A percentile compares a stretch with the other conserved stretches of the same genome.
Conservation (phyloP, 805 yeast species). For the Ogataea thermomethanolica region DNA sequence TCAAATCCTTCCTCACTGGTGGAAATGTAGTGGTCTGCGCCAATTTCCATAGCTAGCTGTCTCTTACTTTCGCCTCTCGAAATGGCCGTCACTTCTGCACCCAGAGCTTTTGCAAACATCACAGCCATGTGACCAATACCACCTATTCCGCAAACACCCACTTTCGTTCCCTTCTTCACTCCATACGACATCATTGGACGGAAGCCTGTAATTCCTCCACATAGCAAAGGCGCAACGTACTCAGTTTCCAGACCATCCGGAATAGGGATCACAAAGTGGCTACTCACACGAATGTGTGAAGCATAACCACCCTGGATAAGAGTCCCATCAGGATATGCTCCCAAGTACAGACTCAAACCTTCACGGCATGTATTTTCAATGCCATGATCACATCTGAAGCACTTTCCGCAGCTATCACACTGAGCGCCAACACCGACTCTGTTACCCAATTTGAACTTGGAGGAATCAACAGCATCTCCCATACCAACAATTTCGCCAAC, state of each 20-base stretch:
- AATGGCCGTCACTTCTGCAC: conserved; percentile 59
- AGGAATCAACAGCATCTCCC: conserved; percentile 47
- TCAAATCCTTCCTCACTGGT: conserved; percentile 41
- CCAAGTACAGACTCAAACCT: conserved; percentile 36
- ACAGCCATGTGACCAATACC: conserved; percentile 68
- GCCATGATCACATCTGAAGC: conserved; percentile 53
- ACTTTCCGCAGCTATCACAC: conserved; percentile 54
- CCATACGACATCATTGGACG: conserved; percentile 59
- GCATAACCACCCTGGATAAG: conserved; percentile 64
- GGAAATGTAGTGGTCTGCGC: conserved; percentile 53
- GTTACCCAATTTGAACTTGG: conserved; percentile 58
- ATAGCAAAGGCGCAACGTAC: conserved; percentile 67
- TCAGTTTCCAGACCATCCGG: conserved; percentile 52
- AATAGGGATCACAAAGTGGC: conserved; percentile 58
- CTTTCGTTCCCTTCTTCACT: conserved; percentile 34
- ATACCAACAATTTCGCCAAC: conserved; percentile 56
- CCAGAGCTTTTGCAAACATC: conserved; percentile 56
- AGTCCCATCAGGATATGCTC: conserved; percentile 28
- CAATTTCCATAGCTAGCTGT: conserved; percentile 49
- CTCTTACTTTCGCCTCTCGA: conserved; percentile 50
- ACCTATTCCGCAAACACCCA: conserved; percentile 63
- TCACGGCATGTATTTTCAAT: conserved; percentile 45
- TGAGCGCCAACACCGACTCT: conserved; percentile 82
- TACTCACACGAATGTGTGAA: conserved; percentile 61
- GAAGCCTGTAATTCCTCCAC: conserved; percentile 75